Conservation (phyloP, 2,329 filamentous ascomycete species). For the Fusarium armeniacum region DNA sequence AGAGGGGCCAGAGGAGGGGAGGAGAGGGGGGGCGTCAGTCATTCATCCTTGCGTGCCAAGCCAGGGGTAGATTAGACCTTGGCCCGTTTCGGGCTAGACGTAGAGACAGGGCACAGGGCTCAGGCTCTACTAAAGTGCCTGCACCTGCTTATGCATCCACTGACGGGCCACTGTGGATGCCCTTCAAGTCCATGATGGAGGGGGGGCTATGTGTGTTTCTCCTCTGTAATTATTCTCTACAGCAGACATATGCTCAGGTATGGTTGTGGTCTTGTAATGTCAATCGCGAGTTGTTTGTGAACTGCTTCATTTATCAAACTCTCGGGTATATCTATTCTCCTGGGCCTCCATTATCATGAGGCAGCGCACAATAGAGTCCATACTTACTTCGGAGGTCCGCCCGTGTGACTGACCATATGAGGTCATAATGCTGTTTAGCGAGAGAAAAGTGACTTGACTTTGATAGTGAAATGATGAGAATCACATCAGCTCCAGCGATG, state of each 20-base stretch:
- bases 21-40: conserved; percentile 6
- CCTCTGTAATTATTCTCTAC: background rate
- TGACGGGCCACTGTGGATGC: conserved; percentile 41
- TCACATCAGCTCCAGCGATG: conserved; percentile 33
- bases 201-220: conserved; percentile 11
- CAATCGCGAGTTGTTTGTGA: background rate
- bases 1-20: background rate
- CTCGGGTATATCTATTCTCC: background rate
- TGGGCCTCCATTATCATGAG: background rate
- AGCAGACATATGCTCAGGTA: background rate
- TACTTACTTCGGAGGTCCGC: background rate
- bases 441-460: conserved; percentile 13
- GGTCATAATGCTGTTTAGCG: conserved; percentile 41
- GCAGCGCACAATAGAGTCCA: background rate
- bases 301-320: conserved; percentile 17
- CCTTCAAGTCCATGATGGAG: conserved; percentile 26
- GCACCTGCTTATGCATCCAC: conserved; percentile 43
- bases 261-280: conserved; percentile 1
- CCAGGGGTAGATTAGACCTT: conserved; percentile 45
- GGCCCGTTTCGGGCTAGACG: conserved; percentile 34
- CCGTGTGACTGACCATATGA: conserved; percentile 35
- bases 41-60: conserved; percentile 34
- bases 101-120: conserved; percentile 28
- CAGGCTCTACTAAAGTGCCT: conserved; percentile 48
- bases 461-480: conserved; percentile 27